These are phyloP conservation scores for Aspergillus novoparasiticus DNA, from an alignment of 2,329 filamentous ascomycete species.

Conservation along the genomic window DNA sequence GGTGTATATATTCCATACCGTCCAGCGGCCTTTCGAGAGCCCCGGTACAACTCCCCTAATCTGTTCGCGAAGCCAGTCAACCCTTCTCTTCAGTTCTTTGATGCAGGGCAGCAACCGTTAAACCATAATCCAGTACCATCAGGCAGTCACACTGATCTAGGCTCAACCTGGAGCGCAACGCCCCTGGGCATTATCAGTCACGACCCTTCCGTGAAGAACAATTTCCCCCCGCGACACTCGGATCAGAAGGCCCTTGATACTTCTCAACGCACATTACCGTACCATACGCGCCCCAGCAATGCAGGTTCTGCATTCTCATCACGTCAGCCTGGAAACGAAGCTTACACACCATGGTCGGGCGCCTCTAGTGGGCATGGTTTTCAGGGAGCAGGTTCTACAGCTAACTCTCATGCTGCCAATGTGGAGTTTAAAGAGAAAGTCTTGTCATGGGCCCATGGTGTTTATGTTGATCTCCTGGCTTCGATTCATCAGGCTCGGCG, in stretches of 20 bases:
- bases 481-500: slow-evolving; percentile 61
- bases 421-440: slow-evolving; percentile 68
- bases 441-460: slow-evolving; percentile 69
- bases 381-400: slow-evolving; percentile 24
- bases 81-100: slow-evolving; percentile 30
- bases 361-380: slow-evolving; percentile 23
- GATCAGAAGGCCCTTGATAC: slow-evolving; percentile 35
- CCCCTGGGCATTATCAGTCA: slow-evolving; percentile 29
- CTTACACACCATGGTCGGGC: slow-evolving; percentile 30
- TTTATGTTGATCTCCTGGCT: slow-evolving; percentile 71
- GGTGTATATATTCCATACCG: slow-evolving; percentile 64
- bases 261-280: slow-evolving; percentile 30
- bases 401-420: slow-evolving; percentile 36
- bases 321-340: slow-evolving; percentile 25
- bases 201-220: slow-evolving; percentile 35
- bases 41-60: slow-evolving; percentile 43
- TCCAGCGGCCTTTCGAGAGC: slow-evolving; percentile 59
- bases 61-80: slow-evolving; percentile 26
- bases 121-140: slow-evolving; percentile 30
- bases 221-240: slow-evolving; percentile 42
- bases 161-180: slow-evolving; percentile 36
- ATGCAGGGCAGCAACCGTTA: slow-evolving; percentile 33
- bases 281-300: slow-evolving; percentile 28
- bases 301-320: slow-evolving; percentile 23
- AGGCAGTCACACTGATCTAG: slow-evolving; percentile 28